Conservation (phyloP, 495 filamentous ascomycete genomes). For the Emericellopsis terricola region DNA sequence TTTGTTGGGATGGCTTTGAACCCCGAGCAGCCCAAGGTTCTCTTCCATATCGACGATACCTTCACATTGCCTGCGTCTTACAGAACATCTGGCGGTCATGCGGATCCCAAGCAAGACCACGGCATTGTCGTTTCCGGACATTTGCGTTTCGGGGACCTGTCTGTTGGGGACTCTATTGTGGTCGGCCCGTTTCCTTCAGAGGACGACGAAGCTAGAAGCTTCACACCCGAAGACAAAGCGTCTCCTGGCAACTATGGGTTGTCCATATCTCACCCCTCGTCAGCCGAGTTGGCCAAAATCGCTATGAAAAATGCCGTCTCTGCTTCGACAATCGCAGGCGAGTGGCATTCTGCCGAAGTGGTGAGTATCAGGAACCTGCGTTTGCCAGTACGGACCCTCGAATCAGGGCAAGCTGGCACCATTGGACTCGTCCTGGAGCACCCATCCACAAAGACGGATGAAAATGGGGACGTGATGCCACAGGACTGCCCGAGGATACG, state of each 20-base stretch:
- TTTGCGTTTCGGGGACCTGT: conserved; percentile 58
- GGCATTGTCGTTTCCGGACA: conserved; percentile 64
- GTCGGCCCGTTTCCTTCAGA: conserved; percentile 58
- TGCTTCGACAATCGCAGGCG: conserved; percentile 29
- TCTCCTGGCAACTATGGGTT: conserved; percentile 17
- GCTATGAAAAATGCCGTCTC: conserved; percentile 20
- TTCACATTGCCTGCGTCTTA: conserved; percentile 36
- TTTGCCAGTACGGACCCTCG: conserved; percentile 59
- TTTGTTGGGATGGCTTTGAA: conserved; percentile 23
- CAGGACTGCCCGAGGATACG: conserved; percentile 33
- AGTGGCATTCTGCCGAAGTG: conserved; percentile 64
- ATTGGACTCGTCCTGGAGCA: conserved; percentile 53
- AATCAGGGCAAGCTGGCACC: conserved; percentile 75
- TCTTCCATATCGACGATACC: conserved; percentile 82
- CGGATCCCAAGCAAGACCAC: conserved; percentile 16
- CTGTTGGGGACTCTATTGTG: conserved; percentile 59
- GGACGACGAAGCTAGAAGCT: conserved; percentile 15
- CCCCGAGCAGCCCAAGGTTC: conserved; percentile 28
- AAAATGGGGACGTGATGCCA: conserved; percentile 1
- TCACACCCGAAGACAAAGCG: conserved; percentile 19
- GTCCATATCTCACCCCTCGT: conserved; percentile 23
- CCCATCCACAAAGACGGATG: conserved; percentile 3
- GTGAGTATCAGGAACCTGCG: conserved; percentile 78
- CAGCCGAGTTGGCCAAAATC: conserved; percentile 21
- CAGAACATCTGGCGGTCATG: conserved; percentile 17